These are phyloP conservation scores for Knoxdaviesia capensis DNA, from an alignment of 2,329 filamentous ascomycete genomes.

Conservation along the genomic window DNA sequence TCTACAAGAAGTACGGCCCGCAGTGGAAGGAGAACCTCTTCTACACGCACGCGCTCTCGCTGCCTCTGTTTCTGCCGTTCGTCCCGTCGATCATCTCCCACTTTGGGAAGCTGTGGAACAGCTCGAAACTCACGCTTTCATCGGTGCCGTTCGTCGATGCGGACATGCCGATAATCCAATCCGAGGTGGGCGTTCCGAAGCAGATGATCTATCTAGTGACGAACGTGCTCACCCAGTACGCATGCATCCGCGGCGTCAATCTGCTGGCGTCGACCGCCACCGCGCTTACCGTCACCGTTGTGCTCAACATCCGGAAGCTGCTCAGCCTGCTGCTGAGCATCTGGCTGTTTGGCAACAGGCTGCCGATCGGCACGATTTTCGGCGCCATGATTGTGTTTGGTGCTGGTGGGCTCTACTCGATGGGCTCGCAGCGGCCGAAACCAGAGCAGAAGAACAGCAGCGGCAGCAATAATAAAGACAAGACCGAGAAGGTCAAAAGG, in stretches of 20 bases:
- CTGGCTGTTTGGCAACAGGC: constrained; percentile 75
- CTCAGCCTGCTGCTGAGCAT: constrained; percentile 83
- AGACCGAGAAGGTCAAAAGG: too few relatives aligned
- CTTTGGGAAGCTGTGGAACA: constrained; percentile 41
- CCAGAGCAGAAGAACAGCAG: constrained; percentile 7
- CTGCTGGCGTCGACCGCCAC: constrained; percentile 76
- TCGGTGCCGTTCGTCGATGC: not conserved
- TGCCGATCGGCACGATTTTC: constrained; percentile 56
- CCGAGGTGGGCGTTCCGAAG: constrained; percentile 29
- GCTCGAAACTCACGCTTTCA: constrained; percentile 28
- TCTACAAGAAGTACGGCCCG: constrained; percentile 67
- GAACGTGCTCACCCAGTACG: constrained; percentile 79
- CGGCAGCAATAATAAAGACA: too few relatives aligned
- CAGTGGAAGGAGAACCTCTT: constrained; percentile 95
- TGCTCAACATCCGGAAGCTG: constrained; percentile 86
- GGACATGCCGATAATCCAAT: not conserved
- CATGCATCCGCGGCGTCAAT: constrained; percentile 91
- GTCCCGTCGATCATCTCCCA: constrained; percentile 42
- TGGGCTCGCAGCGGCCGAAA: constrained; percentile 31
- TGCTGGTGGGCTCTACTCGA: constrained; percentile 76
- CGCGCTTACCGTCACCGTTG: constrained; percentile 87
- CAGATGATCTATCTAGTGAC: constrained; percentile 51
- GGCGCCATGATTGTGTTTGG: constrained; percentile 78
- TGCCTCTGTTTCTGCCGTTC: constrained; percentile 60
- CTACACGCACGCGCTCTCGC: constrained; percentile 62